Evolutionary conservation across 257 asterid species (phyloP).

Genomic region (Petrea volubilis): DNA sequence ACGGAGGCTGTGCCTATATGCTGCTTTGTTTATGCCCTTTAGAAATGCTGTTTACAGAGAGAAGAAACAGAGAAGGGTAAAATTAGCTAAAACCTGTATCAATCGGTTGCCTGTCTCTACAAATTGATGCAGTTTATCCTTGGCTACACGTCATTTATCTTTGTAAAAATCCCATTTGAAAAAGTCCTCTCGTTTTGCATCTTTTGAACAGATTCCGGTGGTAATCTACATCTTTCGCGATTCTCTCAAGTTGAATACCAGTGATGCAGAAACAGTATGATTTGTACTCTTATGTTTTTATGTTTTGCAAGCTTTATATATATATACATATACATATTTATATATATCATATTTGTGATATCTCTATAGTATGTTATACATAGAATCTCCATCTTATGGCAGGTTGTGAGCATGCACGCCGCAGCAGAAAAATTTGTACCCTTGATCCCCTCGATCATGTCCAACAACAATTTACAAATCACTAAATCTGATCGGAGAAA

Average conservation of each 20-base stretch:
- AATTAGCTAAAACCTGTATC: no score
- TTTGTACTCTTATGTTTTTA: background rate
- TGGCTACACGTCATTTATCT: background rate
- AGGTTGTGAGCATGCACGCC: constrained; percentile 73
- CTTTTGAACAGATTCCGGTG: constrained; percentile 59
- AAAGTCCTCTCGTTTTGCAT: background rate
- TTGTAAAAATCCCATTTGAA: background rate
- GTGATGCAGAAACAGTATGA: constrained; percentile 73
- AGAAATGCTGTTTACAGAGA: constrained; percentile 61
- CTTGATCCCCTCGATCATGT: constrained; percentile 55
- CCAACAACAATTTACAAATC: constrained; percentile 41
- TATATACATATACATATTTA: no score
- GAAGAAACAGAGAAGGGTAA: constrained; percentile 69
- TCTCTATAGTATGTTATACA: background rate
- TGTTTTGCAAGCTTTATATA: background rate
- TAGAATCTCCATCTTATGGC: constrained; percentile 22
- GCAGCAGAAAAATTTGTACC: constrained; percentile 56
- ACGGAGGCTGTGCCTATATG: constrained; percentile 70
- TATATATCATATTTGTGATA: background rate
- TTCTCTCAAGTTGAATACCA: constrained; percentile 79
- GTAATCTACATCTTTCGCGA: constrained; percentile 54
- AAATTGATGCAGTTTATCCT: no score
- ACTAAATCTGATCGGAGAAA: constrained; percentile 59
- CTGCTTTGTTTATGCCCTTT: constrained; percentile 77
- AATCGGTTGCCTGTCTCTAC: no score